Percentiles rank a stretch among this genome's conserved stretches.
phyloP scores from a whole-genome alignment of 345 rosid species.

The Tarenaya hassleriana region DNA sequence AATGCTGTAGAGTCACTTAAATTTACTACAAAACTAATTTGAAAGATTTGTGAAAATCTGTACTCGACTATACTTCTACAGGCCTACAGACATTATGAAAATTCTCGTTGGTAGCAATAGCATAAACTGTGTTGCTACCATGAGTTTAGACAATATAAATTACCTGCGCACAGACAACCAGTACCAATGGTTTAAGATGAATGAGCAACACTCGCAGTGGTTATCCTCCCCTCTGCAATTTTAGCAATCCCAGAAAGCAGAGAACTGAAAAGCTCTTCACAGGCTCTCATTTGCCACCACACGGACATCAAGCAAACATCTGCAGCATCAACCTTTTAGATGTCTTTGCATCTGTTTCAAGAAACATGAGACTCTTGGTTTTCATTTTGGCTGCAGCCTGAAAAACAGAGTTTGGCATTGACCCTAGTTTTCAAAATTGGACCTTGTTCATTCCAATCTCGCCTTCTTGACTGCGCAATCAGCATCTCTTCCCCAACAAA shows the following conservation, averaged over 20 bases:
- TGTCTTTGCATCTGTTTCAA: constrained; percentile 79
- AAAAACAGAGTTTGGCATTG: constrained; percentile 75
- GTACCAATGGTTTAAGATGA: constrained; percentile 85
- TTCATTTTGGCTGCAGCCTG: constrained; percentile 79
- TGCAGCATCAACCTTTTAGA: constrained; percentile 88
- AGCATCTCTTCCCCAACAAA: too few relatives aligned
- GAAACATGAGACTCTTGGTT: constrained; percentile 60
- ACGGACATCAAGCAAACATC: constrained; percentile 83
- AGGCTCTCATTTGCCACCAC: constrained; percentile 85
- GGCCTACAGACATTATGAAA: constrained; percentile 4
- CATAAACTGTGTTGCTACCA: constrained; percentile 12
- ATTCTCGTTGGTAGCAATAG: constrained; percentile 11
- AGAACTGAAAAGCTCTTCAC: constrained; percentile 82
- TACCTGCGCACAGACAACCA: constrained; percentile 88
- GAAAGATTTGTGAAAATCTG: constrained; percentile 7
- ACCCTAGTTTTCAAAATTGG: constrained; percentile 70
- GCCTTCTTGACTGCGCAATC: constrained; percentile 70
- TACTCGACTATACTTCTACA: constrained; percentile 15
- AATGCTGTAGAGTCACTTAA: constrained; percentile 6
- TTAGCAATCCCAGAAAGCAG: constrained; percentile 79
- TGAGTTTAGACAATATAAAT: constrained; percentile 18
- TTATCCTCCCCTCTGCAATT: constrained; percentile 95
- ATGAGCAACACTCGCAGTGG: constrained; percentile 89
- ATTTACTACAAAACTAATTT: not conserved
- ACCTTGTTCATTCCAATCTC: constrained; percentile 92